Percentiles rank a stretch among this genome's conserved stretches.
Conservation (phyloP, 192 early-diverging fungal genomes). For the Gonapodya prolifera region DNA sequence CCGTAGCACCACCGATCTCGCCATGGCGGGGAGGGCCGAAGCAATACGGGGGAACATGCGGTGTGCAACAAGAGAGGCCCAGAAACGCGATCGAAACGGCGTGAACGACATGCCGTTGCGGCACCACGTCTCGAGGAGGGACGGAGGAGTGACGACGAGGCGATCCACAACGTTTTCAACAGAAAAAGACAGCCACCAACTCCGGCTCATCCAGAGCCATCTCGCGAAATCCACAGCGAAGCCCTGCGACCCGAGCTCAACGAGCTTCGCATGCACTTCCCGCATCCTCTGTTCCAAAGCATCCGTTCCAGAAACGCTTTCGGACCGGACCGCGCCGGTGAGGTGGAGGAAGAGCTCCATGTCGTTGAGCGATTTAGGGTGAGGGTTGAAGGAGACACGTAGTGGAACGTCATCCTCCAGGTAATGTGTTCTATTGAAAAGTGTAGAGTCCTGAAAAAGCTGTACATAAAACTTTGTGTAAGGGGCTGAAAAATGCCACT, state of each 20-base stretch:
- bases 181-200: not conserved
- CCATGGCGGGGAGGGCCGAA: not conserved
- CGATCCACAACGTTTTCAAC: not conserved
- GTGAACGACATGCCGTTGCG: not conserved
- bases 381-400: not conserved
- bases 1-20: not conserved
- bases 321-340: not conserved
- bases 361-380: not conserved
- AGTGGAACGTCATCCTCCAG: not conserved
- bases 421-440: not conserved
- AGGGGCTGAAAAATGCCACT: too few species aligned
- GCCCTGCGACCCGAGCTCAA: not conserved
- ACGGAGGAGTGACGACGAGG: not conserved
- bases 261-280: not conserved
- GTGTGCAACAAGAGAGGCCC: not conserved
- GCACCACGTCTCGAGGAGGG: not conserved
- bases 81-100: not conserved
- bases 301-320: not conserved
- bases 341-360: not conserved
- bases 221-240: not conserved
- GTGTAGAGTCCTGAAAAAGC: not conserved
- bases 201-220: not conserved
- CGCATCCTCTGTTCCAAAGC: not conserved
- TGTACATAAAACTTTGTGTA: not conserved
- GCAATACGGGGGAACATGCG: not conserved